These are phyloP conservation scores for Theobroma grandiflorum DNA, from an alignment of 441 rosid genomes.

Conservation along the genomic window DNA sequence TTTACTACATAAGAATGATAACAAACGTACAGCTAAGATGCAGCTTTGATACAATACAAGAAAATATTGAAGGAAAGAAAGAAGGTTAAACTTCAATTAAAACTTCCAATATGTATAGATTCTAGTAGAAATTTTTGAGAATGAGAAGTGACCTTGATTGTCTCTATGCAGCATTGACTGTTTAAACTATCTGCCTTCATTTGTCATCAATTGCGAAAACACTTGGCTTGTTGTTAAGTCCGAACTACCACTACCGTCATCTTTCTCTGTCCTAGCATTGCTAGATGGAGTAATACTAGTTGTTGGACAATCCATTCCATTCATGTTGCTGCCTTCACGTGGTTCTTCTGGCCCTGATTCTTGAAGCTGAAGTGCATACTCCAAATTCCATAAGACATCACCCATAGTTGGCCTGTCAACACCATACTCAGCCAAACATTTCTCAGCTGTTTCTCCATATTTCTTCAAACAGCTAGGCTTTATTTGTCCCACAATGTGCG, in stretches of 20 bases:
- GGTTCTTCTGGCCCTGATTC: conserved; percentile 59
- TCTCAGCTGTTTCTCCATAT: conserved; percentile 90
- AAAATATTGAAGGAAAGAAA: neutral
- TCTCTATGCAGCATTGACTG: neutral
- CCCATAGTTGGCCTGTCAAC: conserved; percentile 93
- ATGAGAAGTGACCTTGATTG: conserved; percentile 5
- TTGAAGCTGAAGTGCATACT: conserved; percentile 74
- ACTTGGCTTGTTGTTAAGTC: conserved; percentile 65
- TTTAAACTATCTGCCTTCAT: conserved; percentile 67
- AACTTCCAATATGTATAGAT: neutral
- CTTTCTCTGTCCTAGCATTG: conserved; percentile 37
- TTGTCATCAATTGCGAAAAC: conserved; percentile 86
- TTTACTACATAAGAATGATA: neutral
- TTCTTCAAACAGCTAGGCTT: conserved; percentile 72
- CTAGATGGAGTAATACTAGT: conserved; percentile 28
- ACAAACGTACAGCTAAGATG: neutral
- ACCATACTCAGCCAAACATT: conserved; percentile 91
- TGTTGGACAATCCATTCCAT: conserved; percentile 23
- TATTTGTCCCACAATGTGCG: conserved; percentile 63
- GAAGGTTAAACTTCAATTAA: neutral
- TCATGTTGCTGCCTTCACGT: conserved; percentile 35
- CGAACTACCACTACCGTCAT: conserved; percentile 48
- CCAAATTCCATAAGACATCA: conserved; percentile 92
- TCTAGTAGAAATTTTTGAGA: neutral
- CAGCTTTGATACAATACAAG: neutral